Evolutionary conservation across 73 alveolate genomes (phyloP).

Genomic region (Paramecium sonneborni): DNA sequence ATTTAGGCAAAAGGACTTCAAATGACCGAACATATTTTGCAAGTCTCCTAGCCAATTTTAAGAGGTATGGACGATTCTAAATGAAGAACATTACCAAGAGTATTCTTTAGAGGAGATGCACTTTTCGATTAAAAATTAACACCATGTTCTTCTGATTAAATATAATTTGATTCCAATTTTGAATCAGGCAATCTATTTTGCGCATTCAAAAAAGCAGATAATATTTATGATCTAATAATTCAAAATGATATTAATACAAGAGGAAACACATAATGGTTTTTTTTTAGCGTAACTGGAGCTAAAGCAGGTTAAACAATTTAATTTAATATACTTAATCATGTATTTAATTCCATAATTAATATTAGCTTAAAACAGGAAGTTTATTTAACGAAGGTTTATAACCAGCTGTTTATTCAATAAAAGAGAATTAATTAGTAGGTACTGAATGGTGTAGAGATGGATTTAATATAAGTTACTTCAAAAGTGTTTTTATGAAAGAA

Average conservation of each 20-base stretch:
- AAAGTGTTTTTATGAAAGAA: conserved; percentile 50
- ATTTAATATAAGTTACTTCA: conserved; percentile 54
- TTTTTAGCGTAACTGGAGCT: conserved; percentile 62
- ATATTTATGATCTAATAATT: conserved; percentile 68
- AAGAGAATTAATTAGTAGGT: conserved; percentile 38
- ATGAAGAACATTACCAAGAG: conserved; percentile 31
- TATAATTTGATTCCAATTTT: conserved; percentile 62
- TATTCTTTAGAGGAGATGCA: conserved; percentile 18
- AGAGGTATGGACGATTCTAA: conserved; percentile 6
- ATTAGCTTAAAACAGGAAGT: conserved; percentile 61
- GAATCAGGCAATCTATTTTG: conserved; percentile 77
- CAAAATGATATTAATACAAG: conserved; percentile 76
- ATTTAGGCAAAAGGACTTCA: not conserved
- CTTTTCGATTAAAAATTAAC: conserved; percentile 25
- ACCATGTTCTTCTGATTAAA: not conserved
- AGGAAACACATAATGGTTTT: conserved; percentile 79
- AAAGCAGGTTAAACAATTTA: conserved; percentile 62
- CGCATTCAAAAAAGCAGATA: conserved; percentile 68
- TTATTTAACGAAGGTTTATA: conserved; percentile 62
- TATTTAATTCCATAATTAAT: not conserved
- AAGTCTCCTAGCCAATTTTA: conserved; percentile 9
- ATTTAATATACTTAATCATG: conserved; percentile 59
- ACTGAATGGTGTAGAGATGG: conserved; percentile 67
- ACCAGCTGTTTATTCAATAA: conserved; percentile 54
- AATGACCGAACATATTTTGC: conserved; percentile 39